Evolutionary conservation across 768 basidiomycete species (phyloP).

Genomic region (Panaeolus papilionaceus): DNA sequence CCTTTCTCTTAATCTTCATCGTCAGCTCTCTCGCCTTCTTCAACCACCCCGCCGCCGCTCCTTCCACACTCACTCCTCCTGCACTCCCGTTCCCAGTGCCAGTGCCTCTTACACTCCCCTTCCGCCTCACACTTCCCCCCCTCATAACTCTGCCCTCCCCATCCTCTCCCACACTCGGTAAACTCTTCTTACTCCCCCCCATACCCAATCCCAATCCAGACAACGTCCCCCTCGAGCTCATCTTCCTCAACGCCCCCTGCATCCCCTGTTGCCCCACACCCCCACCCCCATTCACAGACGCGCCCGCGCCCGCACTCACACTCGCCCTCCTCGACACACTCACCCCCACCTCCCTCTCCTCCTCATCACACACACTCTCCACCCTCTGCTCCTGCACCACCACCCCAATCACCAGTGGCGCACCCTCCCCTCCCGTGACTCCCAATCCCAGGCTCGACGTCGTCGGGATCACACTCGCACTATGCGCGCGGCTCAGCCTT

Average conservation of each 20-base stretch:
- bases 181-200: conserved; percentile 6
- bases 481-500: background rate
- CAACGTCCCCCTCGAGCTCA: background rate
- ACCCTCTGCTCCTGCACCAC: background rate
- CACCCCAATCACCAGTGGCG: background rate
- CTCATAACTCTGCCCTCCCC: too few species aligned
- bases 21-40: background rate
- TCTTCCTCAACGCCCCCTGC: background rate
- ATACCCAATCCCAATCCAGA: background rate
- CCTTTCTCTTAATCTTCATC: conserved; percentile 2
- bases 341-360: background rate
- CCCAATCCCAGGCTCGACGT: background rate
- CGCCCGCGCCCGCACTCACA: background rate
- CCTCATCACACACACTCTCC: background rate
- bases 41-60: background rate
- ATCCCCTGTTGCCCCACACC: background rate
- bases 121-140: too few species aligned
- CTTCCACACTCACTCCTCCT: background rate
- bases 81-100: too few species aligned
- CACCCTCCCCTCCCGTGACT: background rate
- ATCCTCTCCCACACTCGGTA: background rate
- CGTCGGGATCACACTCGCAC: background rate
- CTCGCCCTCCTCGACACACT: background rate
- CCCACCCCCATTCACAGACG: too few species aligned
- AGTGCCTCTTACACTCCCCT: background rate